Evolutionary conservation across 768 basidiomycete genomes (phyloP), one percentile per base, ranked within the genome.

Genomic region (Naganishia vishniacii): DNA sequence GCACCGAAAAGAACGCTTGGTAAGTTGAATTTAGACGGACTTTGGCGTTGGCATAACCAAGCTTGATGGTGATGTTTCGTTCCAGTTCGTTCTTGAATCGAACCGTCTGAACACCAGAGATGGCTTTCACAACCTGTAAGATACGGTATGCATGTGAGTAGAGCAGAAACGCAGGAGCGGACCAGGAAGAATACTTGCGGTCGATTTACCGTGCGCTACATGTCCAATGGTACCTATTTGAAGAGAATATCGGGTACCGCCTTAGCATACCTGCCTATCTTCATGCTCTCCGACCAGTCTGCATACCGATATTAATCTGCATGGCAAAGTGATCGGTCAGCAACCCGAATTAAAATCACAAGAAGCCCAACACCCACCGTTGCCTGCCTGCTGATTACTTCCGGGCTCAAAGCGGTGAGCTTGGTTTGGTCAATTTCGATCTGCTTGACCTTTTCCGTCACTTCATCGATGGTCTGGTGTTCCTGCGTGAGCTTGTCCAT

Each of bases 11-110:
- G 16, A 49, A 20, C n/a, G 13, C 37, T 23, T 41, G 15, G 20
- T 64, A 40, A 20, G 18, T n/a, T 32, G 29, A 40, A 4, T 2
- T n/a, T 32, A 34, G 23, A 79, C 85, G 70, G 69, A 93, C 92
- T 81, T 98, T 99, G 45, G 95, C 95, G 72, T 99, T 99, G 48
- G 95, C 95, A 76, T 98, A 99, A 65, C 95, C 95, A 48, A 99
- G 84, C 81, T 99, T 97, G 81, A 99, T 99, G 23, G 94, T 99
- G 72, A 98, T 99, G 80, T 99, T 99, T 67, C 94, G 83, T 65
- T 98, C 95, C 62, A 98, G 85, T 79, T 99, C 95, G 79, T 97
- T 98, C 83, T 99, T 99, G 80, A 99, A 98, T 71, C 94, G 84
- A 48, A 98, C 95, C 18, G 95, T 98, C 85, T 89, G 88, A 18